Conservation (phyloP, 495 filamentous ascomycete genomes). For the Bryoglossum gracile region DNA sequence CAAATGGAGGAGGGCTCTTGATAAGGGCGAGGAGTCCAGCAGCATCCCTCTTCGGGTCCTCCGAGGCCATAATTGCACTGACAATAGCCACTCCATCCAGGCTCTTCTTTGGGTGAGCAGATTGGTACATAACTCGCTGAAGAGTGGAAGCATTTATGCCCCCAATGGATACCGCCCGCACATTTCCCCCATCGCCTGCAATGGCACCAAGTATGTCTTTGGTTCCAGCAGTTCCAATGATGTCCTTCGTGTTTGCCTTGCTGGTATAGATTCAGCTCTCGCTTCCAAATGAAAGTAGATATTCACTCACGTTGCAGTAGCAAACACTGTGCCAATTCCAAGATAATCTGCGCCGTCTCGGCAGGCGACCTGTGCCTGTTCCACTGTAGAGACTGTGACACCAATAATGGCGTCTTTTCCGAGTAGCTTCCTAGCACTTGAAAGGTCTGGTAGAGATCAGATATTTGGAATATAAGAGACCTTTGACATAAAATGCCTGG, state of each 20-base stretch:
- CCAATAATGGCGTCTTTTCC: conserved; percentile 60
- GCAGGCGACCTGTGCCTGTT: conserved; percentile 61
- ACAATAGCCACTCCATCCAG: conserved; percentile 83
- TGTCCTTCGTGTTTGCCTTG: conserved; percentile 69
- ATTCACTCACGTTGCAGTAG: conserved; percentile 63
- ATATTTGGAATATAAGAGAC: too few species aligned
- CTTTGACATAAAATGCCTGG: too few species aligned
- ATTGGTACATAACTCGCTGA: conserved; percentile 64
- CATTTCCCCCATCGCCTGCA: conserved; percentile 32
- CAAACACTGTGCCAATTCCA: conserved; percentile 79
- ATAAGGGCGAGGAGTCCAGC: conserved; percentile 46
- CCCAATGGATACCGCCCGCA: conserved; percentile 73
- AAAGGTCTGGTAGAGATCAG: conserved; percentile 41
- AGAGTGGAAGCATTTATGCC: conserved; percentile 78
- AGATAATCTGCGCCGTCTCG: conserved; percentile 76
- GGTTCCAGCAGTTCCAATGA: conserved; percentile 76
- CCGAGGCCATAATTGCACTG: conserved; percentile 75
- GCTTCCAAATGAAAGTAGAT: neutral
- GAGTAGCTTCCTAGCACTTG: conserved; percentile 61
- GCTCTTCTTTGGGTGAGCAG: conserved; percentile 37
- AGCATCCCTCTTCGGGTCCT: conserved; percentile 55
- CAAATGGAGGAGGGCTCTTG: conserved; percentile 41
- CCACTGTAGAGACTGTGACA: conserved; percentile 61
- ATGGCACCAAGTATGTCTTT: conserved; percentile 60
- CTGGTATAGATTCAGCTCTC: conserved; percentile 23